A percentile compares a stretch with the other conserved stretches of the same genome.
Conservation (phyloP, 208 protist genomes). For the Acanthamoeba castellanii region DNA sequence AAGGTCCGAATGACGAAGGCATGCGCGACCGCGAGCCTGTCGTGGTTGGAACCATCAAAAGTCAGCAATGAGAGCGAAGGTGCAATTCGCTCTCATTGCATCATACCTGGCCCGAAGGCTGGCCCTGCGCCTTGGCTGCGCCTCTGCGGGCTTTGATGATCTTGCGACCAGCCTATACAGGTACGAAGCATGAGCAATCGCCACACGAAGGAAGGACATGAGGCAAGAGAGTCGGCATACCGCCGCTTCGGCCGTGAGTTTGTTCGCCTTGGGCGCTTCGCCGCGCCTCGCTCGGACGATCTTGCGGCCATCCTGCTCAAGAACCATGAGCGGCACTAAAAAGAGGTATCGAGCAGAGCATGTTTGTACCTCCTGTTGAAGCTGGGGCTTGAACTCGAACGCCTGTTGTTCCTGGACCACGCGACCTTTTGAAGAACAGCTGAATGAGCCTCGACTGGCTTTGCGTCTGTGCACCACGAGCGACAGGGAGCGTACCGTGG, state of each 20-base stretch:
- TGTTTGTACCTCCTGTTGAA: not conserved
- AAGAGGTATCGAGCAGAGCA: not conserved
- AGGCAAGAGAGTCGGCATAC: not conserved
- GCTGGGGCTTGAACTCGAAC: slow-evolving; percentile 15
- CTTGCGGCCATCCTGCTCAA: slow-evolving; percentile 11
- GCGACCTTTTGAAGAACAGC: not conserved
- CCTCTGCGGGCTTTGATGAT: slow-evolving; percentile 10
- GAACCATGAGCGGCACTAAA: not conserved
- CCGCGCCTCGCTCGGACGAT: not conserved
- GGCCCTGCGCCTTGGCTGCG: not conserved
- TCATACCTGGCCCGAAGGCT: not conserved
- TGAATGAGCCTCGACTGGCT: not conserved
- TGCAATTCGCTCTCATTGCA: no score
- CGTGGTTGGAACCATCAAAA: not conserved
- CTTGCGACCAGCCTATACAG: not conserved
- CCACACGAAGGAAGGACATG: not conserved
- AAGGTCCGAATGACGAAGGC: not conserved
- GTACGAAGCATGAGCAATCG: not conserved
- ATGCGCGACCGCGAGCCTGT: not conserved
- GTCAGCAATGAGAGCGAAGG: not conserved
- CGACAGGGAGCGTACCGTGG: not conserved
- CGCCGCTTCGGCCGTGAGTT: not conserved
- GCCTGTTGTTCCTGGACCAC: not conserved
- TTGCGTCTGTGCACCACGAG: not conserved
- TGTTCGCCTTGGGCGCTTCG: not conserved